These are phyloP conservation scores for Simmondsia chinensis DNA, from an alignment of 148 eudicot genomes.

Conservation along the genomic window DNA sequence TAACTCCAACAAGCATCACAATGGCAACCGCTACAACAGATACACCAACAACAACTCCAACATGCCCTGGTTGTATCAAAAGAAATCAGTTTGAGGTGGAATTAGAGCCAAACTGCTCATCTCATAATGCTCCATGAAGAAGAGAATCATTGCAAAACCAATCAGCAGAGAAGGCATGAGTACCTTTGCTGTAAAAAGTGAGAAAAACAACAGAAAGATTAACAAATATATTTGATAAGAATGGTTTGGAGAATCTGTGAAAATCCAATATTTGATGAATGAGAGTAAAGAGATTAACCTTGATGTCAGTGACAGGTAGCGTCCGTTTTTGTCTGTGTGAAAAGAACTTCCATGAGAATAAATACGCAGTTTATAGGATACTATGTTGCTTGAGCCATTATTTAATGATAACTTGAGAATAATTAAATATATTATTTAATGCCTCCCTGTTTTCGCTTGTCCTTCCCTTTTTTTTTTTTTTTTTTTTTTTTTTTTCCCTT, in stretches of 20 bases:
- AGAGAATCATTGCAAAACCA: constrained; percentile 9
- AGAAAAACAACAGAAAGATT: no score
- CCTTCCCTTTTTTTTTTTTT: no score
- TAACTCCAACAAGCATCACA: constrained; percentile 27
- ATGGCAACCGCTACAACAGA: constrained; percentile 22
- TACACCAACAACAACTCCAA: constrained; percentile 45
- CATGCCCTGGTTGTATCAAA: constrained; percentile 26
- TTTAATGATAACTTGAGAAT: no score
- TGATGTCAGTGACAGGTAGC: constrained; percentile 36
- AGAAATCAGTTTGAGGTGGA: constrained; percentile 2
- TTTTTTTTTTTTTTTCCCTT: no score
- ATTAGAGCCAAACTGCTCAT: constrained; percentile 3
- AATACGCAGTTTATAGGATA: no score
- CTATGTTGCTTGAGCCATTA: no score
- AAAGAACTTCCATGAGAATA: no score
- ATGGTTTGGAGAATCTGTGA: background rate
- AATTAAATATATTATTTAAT: no score
- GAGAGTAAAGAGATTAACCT: constrained; percentile 1
- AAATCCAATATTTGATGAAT: background rate
- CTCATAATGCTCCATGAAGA: background rate
- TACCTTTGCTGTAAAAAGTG: constrained; percentile 45
- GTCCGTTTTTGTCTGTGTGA: constrained; percentile 50
- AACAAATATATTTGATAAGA: constrained; percentile 1
- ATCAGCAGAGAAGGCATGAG: constrained; percentile 16
- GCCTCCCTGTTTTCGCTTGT: no score